Evolutionary conservation across 352 stramenopile species (phyloP).

Genomic region (Albugo candida): DNA sequence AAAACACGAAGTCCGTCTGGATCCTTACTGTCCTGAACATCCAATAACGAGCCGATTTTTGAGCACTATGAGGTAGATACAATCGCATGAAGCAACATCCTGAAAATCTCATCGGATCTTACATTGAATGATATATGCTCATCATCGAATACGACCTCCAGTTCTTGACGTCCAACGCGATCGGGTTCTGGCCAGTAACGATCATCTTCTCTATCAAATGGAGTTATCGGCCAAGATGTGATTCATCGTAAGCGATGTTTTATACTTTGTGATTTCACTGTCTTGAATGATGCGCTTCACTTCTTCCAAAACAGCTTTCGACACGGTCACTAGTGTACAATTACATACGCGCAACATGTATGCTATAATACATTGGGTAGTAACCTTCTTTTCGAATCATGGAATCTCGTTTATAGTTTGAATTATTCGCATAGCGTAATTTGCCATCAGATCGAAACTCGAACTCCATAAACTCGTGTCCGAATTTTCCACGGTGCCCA

Average conservation of each 20-base stretch:
- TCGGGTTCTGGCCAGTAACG: constrained; percentile 91
- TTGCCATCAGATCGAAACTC: constrained; percentile 83
- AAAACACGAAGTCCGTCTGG: constrained; percentile 86
- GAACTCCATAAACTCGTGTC: constrained; percentile 96
- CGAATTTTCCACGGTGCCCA: constrained; percentile 91
- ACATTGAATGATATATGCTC: constrained; percentile 95
- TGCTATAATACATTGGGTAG: neutral
- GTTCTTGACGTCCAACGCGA: constrained; percentile 83
- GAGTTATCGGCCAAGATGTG: too few relatives aligned
- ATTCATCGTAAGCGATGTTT: neutral
- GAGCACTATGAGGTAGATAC: constrained; percentile 40
- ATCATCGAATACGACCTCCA: constrained; percentile 90
- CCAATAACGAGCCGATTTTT: constrained; percentile 90
- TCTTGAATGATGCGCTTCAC: constrained; percentile 86
- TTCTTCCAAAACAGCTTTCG: constrained; percentile 83
- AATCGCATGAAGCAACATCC: neutral
- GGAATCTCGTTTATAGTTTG: constrained; percentile 94
- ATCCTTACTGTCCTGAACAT: constrained; percentile 92
- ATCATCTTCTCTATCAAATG: constrained; percentile 73
- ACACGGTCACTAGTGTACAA: constrained; percentile 57
- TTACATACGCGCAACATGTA: neutral
- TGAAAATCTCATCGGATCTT: constrained; percentile 2
- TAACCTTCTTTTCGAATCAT: constrained; percentile 94
- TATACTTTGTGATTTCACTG: constrained; percentile 82
- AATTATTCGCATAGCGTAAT: constrained; percentile 95